Conservation (phyloP, 2,329 filamentous ascomycete species). For the Sclerotinia minor region DNA sequence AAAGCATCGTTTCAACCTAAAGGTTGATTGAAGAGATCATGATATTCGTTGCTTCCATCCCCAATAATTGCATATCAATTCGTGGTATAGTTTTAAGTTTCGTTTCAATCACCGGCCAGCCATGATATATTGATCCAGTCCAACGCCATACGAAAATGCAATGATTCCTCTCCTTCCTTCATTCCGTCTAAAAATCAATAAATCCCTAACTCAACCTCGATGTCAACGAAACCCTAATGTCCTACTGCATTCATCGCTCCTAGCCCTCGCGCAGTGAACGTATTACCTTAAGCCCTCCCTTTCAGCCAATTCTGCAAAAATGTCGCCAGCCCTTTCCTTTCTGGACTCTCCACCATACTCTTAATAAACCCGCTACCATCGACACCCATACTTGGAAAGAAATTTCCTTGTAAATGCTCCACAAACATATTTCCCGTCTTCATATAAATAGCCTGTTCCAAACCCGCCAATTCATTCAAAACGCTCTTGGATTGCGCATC, state of each 20-base stretch:
- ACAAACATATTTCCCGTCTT: constrained; percentile 87
- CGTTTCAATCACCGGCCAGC: constrained; percentile 12
- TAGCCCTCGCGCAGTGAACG: not conserved
- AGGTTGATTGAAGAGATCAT: not conserved
- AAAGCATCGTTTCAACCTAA: constrained; percentile 2
- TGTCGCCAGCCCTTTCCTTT: constrained; percentile 61
- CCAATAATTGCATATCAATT: constrained; percentile 10
- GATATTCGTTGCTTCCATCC: constrained; percentile 4
- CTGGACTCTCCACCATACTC: constrained; percentile 57
- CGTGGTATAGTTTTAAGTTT: constrained; percentile 21
- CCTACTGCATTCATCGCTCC: not conserved
- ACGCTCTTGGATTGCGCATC: constrained; percentile 90
- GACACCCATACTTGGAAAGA: constrained; percentile 66
- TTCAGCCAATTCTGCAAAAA: constrained; percentile 63
- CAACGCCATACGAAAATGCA: constrained; percentile 22
- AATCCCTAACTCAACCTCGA: not conserved
- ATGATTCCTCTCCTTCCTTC: constrained; percentile 12
- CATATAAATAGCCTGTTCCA: constrained; percentile 86
- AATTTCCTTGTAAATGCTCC: constrained; percentile 61
- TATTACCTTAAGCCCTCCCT: constrained; percentile 33
- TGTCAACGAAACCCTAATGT: constrained; percentile 4
- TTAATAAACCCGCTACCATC: constrained; percentile 61
- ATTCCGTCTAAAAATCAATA: constrained; percentile 1
- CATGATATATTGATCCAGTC: constrained; percentile 18
- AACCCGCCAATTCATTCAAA: constrained; percentile 78